These are phyloP conservation scores for Plasmodium gaboni DNA, from an alignment of 169 alveolate species.

Conservation along the genomic window DNA sequence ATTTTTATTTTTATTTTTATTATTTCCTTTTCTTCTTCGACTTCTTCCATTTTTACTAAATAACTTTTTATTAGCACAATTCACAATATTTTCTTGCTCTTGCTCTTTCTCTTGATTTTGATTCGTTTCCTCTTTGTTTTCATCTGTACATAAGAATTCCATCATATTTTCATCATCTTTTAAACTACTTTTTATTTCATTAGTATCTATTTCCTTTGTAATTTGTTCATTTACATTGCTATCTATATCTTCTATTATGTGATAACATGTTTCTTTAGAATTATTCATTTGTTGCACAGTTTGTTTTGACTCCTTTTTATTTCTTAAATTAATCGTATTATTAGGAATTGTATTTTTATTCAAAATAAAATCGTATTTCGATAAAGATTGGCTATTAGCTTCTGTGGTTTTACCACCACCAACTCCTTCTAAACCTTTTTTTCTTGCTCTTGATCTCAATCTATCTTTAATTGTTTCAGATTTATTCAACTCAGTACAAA, in stretches of 20 bases:
- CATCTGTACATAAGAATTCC: too few species aligned
- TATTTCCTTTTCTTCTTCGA: neutral
- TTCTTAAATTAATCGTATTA: slow-evolving; percentile 19
- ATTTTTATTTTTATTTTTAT: slow-evolving; percentile 5
- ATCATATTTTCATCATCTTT: slow-evolving; percentile 10
- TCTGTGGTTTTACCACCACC: neutral
- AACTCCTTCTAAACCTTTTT: slow-evolving; percentile 10
- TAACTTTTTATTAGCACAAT: too few species aligned
- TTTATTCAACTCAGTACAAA: neutral
- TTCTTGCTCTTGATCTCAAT: slow-evolving; percentile 20
- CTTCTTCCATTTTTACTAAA: slow-evolving; percentile 3
- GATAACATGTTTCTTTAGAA: slow-evolving; percentile 8
- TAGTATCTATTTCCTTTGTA: slow-evolving; percentile 23
- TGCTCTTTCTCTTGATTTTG: too few species aligned
- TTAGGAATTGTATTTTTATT: slow-evolving; percentile 18
- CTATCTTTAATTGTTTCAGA: slow-evolving; percentile 24
- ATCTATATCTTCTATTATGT: slow-evolving; percentile 7
- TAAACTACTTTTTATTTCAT: slow-evolving; percentile 5
- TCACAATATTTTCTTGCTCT: too few species aligned
- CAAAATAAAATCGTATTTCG: slow-evolving; percentile 66
- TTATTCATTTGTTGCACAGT: neutral
- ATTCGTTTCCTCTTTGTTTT: too few species aligned
- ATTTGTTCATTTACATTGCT: slow-evolving; percentile 24
- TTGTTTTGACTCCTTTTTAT: slow-evolving; percentile 22
- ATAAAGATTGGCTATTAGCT: slow-evolving; percentile 16